These are phyloP conservation scores for Neostapfia colusana DNA, from an alignment of 176 grass and related monocot species.

Conservation along the genomic window DNA sequence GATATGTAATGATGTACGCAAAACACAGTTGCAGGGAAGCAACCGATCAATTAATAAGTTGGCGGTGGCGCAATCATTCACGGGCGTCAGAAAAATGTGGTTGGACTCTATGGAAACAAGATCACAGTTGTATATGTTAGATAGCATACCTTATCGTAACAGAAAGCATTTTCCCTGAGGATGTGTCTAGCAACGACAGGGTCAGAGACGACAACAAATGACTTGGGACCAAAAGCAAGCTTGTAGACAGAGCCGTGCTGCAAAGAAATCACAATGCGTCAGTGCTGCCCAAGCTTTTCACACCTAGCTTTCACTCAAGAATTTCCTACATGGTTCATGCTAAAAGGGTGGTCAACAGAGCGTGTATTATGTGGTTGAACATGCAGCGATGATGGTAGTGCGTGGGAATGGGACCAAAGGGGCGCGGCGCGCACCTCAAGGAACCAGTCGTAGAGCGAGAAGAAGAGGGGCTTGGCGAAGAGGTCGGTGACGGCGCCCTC, in stretches of 20 bases:
- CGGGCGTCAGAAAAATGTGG: background rate
- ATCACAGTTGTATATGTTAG: background rate
- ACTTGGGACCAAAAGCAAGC: slow-evolving; percentile 92
- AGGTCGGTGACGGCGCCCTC: slow-evolving; percentile 90
- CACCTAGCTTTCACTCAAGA: background rate
- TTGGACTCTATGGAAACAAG: background rate
- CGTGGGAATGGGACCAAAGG: background rate
- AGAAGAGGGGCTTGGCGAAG: slow-evolving; percentile 91
- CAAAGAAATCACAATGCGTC: slow-evolving; percentile 22
- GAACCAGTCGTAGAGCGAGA: slow-evolving; percentile 97
- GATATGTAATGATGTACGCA: background rate
- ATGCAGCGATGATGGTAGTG: background rate
- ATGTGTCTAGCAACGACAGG: slow-evolving; percentile 89
- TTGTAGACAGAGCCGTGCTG: slow-evolving; percentile 98
- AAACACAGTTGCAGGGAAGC: background rate
- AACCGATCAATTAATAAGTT: slow-evolving; percentile 7
- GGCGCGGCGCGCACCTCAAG: slow-evolving; percentile 47
- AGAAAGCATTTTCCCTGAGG: slow-evolving; percentile 92
- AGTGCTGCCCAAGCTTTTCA: background rate
- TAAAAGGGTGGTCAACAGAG: too few species aligned
- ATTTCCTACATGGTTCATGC: background rate
- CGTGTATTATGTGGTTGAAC: background rate
- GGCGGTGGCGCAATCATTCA: background rate
- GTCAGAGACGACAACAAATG: slow-evolving; percentile 96
- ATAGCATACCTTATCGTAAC: slow-evolving; percentile 79